Conservation (phyloP, 345 rosid species). For the Carallia brachiata region DNA sequence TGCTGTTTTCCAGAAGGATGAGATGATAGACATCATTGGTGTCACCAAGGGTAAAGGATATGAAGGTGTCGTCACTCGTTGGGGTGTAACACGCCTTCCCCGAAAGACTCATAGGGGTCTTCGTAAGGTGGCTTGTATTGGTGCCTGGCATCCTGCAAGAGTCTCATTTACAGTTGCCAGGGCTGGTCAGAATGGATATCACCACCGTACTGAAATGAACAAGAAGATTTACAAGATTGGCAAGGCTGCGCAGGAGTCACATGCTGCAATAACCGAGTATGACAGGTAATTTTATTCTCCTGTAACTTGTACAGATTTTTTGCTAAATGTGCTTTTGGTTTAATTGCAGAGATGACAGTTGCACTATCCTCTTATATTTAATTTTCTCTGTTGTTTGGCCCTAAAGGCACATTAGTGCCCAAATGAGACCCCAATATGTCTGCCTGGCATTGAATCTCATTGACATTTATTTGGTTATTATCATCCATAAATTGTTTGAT, state of each 20-base stretch:
- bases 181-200: slow-evolving; percentile 97
- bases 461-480: not conserved
- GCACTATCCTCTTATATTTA: too few species aligned
- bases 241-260: slow-evolving; percentile 59
- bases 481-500: not conserved
- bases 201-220: slow-evolving; percentile 90
- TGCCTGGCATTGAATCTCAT: too few species aligned
- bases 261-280: slow-evolving; percentile 65
- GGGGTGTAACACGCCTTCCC: slow-evolving; percentile 92
- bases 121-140: slow-evolving; percentile 91
- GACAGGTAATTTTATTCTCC: slow-evolving; percentile 48
- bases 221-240: slow-evolving; percentile 81
- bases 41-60: slow-evolving; percentile 90
- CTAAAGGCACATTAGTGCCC: too few species aligned
- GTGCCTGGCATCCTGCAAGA: slow-evolving; percentile 96
- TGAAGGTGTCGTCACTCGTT: slow-evolving; percentile 89
- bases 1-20: slow-evolving; percentile 83
- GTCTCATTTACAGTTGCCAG: slow-evolving; percentile 89
- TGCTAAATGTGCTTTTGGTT: too few species aligned
- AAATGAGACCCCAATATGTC: too few species aligned
- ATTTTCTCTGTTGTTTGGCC: too few species aligned
- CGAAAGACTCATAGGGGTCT: slow-evolving; percentile 95
- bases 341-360: too few species aligned
- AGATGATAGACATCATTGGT: slow-evolving; percentile 79
- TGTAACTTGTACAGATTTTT: not conserved